Evolutionary conservation across 2,329 filamentous ascomycete species (phyloP).

Genomic region (Phaeosphaeria sp.): DNA sequence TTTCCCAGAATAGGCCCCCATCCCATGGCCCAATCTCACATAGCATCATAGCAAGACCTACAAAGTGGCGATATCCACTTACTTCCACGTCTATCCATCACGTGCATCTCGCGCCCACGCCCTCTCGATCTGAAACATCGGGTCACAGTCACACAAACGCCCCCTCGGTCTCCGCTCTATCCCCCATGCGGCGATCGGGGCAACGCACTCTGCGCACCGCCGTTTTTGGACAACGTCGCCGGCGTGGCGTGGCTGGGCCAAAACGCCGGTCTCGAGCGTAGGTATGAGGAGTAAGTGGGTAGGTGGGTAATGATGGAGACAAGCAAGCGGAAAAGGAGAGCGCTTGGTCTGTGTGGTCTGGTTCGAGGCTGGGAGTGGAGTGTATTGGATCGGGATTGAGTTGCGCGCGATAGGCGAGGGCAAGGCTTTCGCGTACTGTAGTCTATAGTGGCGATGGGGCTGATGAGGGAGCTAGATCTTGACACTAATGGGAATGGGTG

Average conservation of each 20-base stretch:
- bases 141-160: background rate
- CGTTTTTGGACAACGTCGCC: background rate
- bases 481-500: background rate
- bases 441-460: no score
- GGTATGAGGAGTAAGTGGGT: background rate
- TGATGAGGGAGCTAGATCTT: background rate
- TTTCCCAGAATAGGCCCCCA: background rate
- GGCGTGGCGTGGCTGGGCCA: background rate
- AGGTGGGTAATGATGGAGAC: background rate
- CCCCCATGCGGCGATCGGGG: background rate
- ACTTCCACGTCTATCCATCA: background rate
- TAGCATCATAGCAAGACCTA: no score
- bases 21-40: no score
- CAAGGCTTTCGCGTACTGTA: no score
- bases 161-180: no score
- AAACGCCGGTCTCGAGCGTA: background rate
- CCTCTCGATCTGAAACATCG: background rate
- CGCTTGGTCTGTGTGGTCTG: no score
- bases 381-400: no score
- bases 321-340: background rate
- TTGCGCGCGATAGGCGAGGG: background rate
- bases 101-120: background rate
- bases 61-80: background rate
- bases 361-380: background rate
- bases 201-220: background rate